Base-by-base conservation (phyloP, 768 basidiomycete genomes). In the Daedalea quercina region DNA sequence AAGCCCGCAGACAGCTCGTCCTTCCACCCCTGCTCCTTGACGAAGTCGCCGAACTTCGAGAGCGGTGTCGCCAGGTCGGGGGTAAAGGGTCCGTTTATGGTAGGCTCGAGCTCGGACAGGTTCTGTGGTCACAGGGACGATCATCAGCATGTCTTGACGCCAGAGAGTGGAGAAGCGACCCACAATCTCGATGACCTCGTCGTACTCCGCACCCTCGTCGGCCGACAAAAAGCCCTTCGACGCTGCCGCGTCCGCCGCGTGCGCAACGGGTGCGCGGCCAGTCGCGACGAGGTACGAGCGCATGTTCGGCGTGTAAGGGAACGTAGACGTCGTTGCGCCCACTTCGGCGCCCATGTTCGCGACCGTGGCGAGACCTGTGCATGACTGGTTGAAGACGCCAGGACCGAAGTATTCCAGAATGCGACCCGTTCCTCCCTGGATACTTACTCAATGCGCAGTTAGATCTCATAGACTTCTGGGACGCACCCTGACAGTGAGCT, bases 281-380 rank as follows among this genome's bases (percentile, higher is more conserved):
- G 96, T 99, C 19, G 94, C 94, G 57, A 80, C 75, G 26, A 99
- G 81, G 70, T 98, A 99, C 33, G 81, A 76, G 28, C 83, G 78
- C 95, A 98, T 98, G 62, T 82, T 82, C 17, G 80, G 70, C 15
- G 92, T 93, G 70, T 98, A 99, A 3, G 95, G 94, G 78, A 99
- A 99, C 6, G 89, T 92, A 1, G 94, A 95, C 0, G 96, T 98
- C 1, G 96, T 99, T n/a, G 96, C 96, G 35, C 96, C 96, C n/a
- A 98, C 94, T 74, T 99, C 96, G 12, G 96, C 96, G 47, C 96
- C 96, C 96, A 98, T 99, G 70, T 99, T 98, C 42, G 91, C 88
- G 51, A 99, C 88, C 1, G 96, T 98, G 1, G 95, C 96, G 50
- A 96, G 72, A 81, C 93, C 94, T 57, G 96, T 98, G 66, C 93